phyloP scores from a whole-genome alignment of 1,284 basidiomycete genomes.

The Leccinum pachyderme region DNA sequence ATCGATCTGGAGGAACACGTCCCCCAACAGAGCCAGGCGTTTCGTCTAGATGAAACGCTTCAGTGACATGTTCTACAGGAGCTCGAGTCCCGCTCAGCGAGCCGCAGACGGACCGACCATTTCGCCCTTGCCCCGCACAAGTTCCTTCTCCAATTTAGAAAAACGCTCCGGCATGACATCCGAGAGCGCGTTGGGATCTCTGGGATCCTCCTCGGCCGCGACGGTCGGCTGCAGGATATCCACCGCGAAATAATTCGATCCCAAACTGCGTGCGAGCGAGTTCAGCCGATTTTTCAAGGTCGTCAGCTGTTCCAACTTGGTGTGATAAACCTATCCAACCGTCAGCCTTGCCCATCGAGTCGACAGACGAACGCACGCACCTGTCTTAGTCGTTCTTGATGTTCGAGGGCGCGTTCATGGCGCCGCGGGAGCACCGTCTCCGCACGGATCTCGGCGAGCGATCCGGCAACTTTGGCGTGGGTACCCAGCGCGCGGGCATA shows the following conservation, averaged over 20 bases:
- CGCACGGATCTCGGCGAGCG: conserved; percentile 56
- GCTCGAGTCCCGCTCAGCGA: neutral
- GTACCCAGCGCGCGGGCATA: conserved; percentile 69
- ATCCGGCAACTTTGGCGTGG: conserved; percentile 60
- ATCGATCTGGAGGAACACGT: conserved; percentile 68
- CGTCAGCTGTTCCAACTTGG: conserved; percentile 72
- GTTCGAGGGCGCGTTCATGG: conserved; percentile 60
- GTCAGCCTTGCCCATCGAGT: neutral
- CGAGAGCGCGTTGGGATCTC: conserved; percentile 43
- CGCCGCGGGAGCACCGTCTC: conserved; percentile 62
- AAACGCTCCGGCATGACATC: conserved; percentile 80
- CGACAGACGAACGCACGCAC: conserved; percentile 38
- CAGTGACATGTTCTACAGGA: conserved; percentile 1
- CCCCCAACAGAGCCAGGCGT: conserved; percentile 63
- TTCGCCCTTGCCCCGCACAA: conserved; percentile 77
- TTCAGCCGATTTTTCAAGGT: conserved; percentile 63
- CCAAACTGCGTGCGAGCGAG: conserved; percentile 52
- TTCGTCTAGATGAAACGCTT: conserved; percentile 46
- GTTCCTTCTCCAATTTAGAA: conserved; percentile 73
- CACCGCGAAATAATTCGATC: conserved; percentile 53
- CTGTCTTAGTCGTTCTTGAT: conserved; percentile 74
- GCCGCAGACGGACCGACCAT: conserved; percentile 50
- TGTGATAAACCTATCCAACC: conserved; percentile 62
- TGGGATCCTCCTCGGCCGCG: conserved; percentile 42
- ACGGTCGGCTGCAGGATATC: conserved; percentile 54